Conservation (phyloP, 2,329 filamentous ascomycete genomes). For the Elsinoe ampelina region DNA sequence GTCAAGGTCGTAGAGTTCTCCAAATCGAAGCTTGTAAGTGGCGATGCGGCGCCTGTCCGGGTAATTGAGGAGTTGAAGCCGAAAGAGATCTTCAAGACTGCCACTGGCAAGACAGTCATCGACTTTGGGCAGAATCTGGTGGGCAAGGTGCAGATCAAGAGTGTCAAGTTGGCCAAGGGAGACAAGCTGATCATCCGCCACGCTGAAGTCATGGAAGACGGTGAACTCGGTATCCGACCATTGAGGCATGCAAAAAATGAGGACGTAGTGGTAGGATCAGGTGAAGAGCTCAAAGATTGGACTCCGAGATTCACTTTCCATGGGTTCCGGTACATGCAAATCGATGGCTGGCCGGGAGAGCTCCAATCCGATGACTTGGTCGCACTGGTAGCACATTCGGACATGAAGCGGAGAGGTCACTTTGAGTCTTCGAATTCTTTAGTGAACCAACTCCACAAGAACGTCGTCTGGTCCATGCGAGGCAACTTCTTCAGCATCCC, state of each 20-base stretch:
- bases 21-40: conserved; percentile 30
- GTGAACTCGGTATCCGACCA: conserved; percentile 35
- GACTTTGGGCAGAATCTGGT: conserved; percentile 54
- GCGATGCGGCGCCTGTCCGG: conserved; percentile 39
- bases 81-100: conserved; percentile 24
- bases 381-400: conserved; percentile 42
- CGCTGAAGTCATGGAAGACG: conserved; percentile 47
- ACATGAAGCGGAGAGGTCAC: conserved; percentile 42
- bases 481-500: conserved; percentile 51
- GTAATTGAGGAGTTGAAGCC: conserved; percentile 26
- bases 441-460: conserved; percentile 47
- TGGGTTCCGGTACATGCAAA: conserved; percentile 44
- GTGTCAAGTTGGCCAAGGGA: conserved; percentile 28
- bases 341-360: conserved; percentile 37
- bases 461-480: conserved; percentile 48
- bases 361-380: conserved; percentile 21
- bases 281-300: conserved; percentile 27
- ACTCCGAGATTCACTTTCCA: conserved; percentile 46
- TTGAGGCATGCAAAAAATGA: conserved; percentile 36
- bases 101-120: conserved; percentile 40
- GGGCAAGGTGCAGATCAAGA: conserved; percentile 37
- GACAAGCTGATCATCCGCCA: conserved; percentile 42
- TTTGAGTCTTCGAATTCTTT: conserved; percentile 45
- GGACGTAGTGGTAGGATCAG: conserved; percentile 33
- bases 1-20: conserved; percentile 28